Percentiles rank a stretch among this genome's conserved stretches.
These are phyloP conservation scores for Coleophoma eucalyptorum DNA, from an alignment of 2,329 filamentous ascomycete species.

Conservation along the genomic window DNA sequence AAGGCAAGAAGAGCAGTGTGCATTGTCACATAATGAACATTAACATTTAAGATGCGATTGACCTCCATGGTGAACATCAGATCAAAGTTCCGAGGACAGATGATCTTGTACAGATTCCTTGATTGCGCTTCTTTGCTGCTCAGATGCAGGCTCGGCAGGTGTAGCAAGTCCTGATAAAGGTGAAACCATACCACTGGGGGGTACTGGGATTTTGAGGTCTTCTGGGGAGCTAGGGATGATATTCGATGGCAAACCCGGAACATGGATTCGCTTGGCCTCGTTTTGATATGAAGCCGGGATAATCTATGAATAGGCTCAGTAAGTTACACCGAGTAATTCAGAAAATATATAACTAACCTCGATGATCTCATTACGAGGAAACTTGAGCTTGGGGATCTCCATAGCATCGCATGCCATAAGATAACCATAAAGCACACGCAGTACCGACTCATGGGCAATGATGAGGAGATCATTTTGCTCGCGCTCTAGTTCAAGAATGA, in stretches of 20 bases:
- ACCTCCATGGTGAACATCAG: background rate
- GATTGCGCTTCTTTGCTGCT: background rate
- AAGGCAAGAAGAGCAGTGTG: too few relatives aligned
- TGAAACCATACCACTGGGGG: constrained; percentile 43
- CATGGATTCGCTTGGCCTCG: constrained; percentile 84
- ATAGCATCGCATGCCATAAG: constrained; percentile 97
- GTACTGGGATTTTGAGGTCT: constrained; percentile 75
- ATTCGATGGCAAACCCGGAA: constrained; percentile 59
- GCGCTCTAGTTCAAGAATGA: constrained; percentile 94
- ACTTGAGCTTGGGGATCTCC: constrained; percentile 89
- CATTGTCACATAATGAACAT: background rate
- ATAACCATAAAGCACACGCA: constrained; percentile 94
- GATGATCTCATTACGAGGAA: constrained; percentile 95
- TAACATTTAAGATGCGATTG: background rate
- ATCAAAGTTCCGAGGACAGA: background rate
- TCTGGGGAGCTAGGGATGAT: constrained; percentile 77
- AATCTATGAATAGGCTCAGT: constrained; percentile 45
- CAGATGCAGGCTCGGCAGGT: constrained; percentile 13
- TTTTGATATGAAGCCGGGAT: constrained; percentile 98
- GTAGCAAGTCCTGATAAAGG: constrained; percentile 23
- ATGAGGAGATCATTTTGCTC: constrained; percentile 98
- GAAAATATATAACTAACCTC: constrained; percentile 49
- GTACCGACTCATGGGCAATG: constrained; percentile 96
- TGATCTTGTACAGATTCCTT: background rate
- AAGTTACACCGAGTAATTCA: background rate